phyloP scores from a whole-genome alignment of 2,329 filamentous ascomycete genomes.

The Colletotrichum endophyticum region DNA sequence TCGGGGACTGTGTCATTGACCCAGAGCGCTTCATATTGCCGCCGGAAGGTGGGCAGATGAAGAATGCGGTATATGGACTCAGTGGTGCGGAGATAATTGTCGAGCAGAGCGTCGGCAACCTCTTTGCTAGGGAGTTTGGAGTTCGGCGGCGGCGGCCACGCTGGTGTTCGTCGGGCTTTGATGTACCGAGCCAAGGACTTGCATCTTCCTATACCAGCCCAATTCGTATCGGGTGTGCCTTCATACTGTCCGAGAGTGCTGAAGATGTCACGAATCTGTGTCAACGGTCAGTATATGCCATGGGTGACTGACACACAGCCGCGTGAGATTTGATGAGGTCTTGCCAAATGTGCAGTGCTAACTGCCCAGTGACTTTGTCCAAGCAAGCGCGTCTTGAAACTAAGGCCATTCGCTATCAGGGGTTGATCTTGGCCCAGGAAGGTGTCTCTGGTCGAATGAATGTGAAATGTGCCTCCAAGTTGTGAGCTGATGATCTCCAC shows the following conservation, averaged over 20 bases:
- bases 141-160: constrained; percentile 49
- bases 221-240: constrained; percentile 35
- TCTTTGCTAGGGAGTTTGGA: constrained; percentile 50
- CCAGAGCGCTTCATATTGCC: constrained; percentile 59
- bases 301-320: not conserved
- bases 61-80: constrained; percentile 55
- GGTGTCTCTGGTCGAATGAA: constrained; percentile 25
- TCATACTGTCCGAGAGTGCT: constrained; percentile 43
- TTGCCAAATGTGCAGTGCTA: constrained; percentile 20
- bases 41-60: constrained; percentile 54
- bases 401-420: constrained; percentile 28
- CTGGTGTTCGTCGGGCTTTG: constrained; percentile 51
- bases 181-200: constrained; percentile 58
- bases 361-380: constrained; percentile 59
- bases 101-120: constrained; percentile 50
- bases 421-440: not conserved
- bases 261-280: constrained; percentile 48
- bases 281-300: not conserved
- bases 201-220: constrained; percentile 48
- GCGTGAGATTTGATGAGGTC: not conserved
- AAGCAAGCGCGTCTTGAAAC: constrained; percentile 61
- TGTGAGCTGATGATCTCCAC: constrained; percentile 41
- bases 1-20: constrained; percentile 27
- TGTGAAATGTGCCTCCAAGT: constrained; percentile 47
- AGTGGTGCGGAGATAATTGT: constrained; percentile 51